phyloP scores from a whole-genome alignment of 805 yeast species.

The Wickerhamiella dianesei region DNA sequence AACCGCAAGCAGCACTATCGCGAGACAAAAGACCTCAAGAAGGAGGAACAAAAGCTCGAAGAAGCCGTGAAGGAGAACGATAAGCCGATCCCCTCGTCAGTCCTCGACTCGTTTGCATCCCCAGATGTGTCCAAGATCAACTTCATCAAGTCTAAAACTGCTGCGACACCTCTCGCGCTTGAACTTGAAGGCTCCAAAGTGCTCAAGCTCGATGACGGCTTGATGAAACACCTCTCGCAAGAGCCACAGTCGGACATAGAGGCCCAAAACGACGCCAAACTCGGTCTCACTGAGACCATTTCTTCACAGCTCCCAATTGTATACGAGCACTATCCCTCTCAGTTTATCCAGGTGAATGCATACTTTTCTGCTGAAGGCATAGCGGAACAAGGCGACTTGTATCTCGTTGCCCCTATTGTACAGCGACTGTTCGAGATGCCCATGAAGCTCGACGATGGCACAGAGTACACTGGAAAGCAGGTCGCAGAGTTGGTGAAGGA shows the following conservation, averaged over 20 bases:
- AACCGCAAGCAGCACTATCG: slow-evolving; percentile 37
- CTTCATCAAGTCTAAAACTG: slow-evolving; percentile 56
- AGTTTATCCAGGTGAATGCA: slow-evolving; percentile 58
- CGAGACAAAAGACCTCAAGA: slow-evolving; percentile 38
- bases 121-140: slow-evolving; percentile 65
- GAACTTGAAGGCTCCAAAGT: not conserved
- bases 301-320: slow-evolving; percentile 49
- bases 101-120: slow-evolving; percentile 47
- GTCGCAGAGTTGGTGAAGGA: slow-evolving; percentile 62
- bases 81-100: slow-evolving; percentile 56
- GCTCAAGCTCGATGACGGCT: not conserved
- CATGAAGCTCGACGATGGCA: slow-evolving; percentile 47
- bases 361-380: slow-evolving; percentile 42
- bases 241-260: not conserved
- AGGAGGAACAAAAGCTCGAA: slow-evolving; percentile 39
- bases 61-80: slow-evolving; percentile 57
- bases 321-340: slow-evolving; percentile 65
- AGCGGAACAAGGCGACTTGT: slow-evolving; percentile 35
- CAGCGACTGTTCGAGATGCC: slow-evolving; percentile 64
- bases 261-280: not conserved
- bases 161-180: slow-evolving; percentile 40
- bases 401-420: slow-evolving; percentile 50
- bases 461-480: slow-evolving; percentile 49
- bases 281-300: not conserved
- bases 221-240: slow-evolving; percentile 4